Conservation (phyloP, 2,329 filamentous ascomycete species). For the Alternaria sp. region DNA sequence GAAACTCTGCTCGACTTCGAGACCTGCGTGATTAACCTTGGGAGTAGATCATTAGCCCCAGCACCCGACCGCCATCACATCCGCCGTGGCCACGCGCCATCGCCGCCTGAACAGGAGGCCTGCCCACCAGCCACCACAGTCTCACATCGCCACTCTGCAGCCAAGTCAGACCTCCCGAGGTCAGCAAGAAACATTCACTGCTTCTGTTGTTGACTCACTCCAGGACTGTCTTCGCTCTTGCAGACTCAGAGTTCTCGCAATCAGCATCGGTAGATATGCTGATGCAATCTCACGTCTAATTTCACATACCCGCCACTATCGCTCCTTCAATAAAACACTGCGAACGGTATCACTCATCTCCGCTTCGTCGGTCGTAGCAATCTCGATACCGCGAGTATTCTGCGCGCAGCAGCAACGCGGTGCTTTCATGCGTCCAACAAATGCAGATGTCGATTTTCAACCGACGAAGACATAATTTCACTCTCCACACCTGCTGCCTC, state of each 20-base stretch:
- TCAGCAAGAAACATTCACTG: neutral
- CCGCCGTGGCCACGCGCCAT: constrained; percentile 8
- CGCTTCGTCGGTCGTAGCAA: neutral
- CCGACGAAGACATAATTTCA: no score
- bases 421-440: neutral
- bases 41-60: constrained; percentile 2
- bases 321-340: constrained; percentile 9
- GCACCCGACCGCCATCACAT: neutral
- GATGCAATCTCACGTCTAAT: constrained; percentile 12
- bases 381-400: neutral
- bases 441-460: neutral
- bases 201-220: no score
- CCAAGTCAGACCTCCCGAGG: neutral
- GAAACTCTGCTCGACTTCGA: constrained; percentile 1
- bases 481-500: no score
- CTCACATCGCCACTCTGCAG: neutral
- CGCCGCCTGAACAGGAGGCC: constrained; percentile 1
- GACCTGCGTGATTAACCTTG: constrained; percentile 3
- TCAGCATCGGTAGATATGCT: neutral
- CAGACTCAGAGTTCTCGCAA: neutral
- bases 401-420: neutral
- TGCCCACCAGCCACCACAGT: neutral
- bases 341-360: neutral
- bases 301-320: constrained; percentile 8
- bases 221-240: neutral